Base-by-base conservation (phyloP, 1,284 basidiomycete genomes). In the Gomphus bonarii region DNA sequence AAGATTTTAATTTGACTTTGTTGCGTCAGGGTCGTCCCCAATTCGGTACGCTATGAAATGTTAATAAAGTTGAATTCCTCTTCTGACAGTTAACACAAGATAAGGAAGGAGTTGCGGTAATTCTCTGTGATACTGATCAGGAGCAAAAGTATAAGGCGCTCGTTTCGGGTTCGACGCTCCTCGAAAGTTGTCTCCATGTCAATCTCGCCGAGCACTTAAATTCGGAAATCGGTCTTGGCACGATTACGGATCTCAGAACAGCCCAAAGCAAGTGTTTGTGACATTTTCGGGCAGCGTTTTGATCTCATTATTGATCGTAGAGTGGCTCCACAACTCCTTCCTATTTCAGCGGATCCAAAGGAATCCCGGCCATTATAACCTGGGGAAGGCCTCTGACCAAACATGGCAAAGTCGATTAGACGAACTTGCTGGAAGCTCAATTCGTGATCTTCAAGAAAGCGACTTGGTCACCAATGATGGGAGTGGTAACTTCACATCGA, bases 141-240 rank as follows among this genome's bases (percentile, higher is more conserved):
- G 84, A 88, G 66, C 66, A 69, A 10, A 90, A 91, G 65, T 93
- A 91, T 67, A 75, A 76, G 51, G 70, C 76, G 12, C 74, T 91
- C 38, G 73, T 75, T 1, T 81, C 84, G 62, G 84, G 81, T 16
- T 78, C 76, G 57, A 92, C 86, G 0, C 71, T 85, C 25, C 75
- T 95, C 40, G 93, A 95, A 69, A 93, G 89, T 67, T 86, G 79
- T 61, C 77, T 95, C 31, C 93, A 97, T 67, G 72, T 74, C 54
- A 88, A 90, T 65, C 79, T 97, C 10, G 75, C 84, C 1, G 94
- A 97, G 67, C 91, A 97, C 67, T 72, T 97, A 64, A 97, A 97
- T 66, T 93, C 91, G 2, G 95, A 97, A 71, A 87, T 97, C 54
- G 85, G 85, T 0, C 76, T 97, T 8, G 80, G 83, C 3, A 94